Conservation (phyloP, 2,329 filamentous ascomycete species). For the Ophiostoma piceae region DNA sequence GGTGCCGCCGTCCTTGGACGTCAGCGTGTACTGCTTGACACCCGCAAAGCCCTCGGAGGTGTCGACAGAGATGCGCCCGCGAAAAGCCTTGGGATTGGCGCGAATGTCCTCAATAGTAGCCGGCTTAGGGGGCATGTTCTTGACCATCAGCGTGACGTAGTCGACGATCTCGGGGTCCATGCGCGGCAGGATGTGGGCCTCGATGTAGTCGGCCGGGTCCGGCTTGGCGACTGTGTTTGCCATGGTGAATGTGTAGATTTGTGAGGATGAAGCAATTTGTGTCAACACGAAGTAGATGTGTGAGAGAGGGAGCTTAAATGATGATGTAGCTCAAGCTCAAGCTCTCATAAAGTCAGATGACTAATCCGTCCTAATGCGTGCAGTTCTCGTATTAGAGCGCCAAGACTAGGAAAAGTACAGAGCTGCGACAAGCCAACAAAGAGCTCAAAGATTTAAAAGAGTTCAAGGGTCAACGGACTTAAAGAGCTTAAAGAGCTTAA, state of each 20-base stretch:
- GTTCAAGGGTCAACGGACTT: too few species aligned
- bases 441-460: neutral
- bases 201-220: slow-evolving; percentile 23
- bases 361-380: neutral
- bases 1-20: slow-evolving; percentile 18
- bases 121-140: neutral
- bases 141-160: slow-evolving; percentile 19
- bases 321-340: too few species aligned
- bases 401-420: neutral
- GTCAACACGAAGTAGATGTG: too few species aligned
- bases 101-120: slow-evolving; percentile 20
- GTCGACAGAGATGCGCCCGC: slow-evolving; percentile 17
- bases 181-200: slow-evolving; percentile 23
- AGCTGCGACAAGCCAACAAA: neutral
- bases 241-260: neutral
- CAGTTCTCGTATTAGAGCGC: neutral
- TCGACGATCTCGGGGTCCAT: slow-evolving; percentile 24
- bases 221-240: neutral
- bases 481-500: too few species aligned
- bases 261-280: neutral
- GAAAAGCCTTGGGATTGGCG: slow-evolving; percentile 20
- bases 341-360: neutral
- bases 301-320: too few species aligned
- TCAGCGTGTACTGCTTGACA: slow-evolving; percentile 19
- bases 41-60: slow-evolving; percentile 20